These are phyloP conservation scores for Epichloe hybrida DNA, from an alignment of 2,329 filamentous ascomycete species.

Conservation along the genomic window DNA sequence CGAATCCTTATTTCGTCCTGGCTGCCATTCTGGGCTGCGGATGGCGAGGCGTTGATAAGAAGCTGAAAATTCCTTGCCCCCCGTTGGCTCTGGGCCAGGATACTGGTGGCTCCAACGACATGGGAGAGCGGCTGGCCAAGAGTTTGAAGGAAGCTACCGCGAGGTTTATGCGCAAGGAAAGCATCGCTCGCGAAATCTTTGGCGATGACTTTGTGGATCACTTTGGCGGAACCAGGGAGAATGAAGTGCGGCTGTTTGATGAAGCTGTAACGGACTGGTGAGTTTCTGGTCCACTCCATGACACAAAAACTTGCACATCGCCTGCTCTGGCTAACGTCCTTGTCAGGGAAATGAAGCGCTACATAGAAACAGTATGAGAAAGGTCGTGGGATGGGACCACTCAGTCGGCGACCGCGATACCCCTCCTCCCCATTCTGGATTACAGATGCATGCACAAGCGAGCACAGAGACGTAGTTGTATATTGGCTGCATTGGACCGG, in stretches of 20 bases:
- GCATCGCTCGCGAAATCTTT: conserved; percentile 85
- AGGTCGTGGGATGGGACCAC: background rate
- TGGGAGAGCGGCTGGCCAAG: conserved; percentile 69
- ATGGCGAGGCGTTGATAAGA: conserved; percentile 86
- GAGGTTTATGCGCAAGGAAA: conserved; percentile 62
- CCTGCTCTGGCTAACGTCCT: background rate
- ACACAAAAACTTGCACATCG: too few relatives aligned
- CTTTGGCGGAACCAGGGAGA: conserved; percentile 80
- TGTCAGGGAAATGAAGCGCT: conserved; percentile 59
- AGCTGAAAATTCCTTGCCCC: conserved; percentile 72
- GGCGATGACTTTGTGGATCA: conserved; percentile 94
- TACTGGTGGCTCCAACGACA: conserved; percentile 57
- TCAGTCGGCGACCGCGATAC: background rate
- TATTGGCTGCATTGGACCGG: too few relatives aligned
- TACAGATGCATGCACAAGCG: too few relatives aligned
- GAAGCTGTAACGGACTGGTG: conserved; percentile 96
- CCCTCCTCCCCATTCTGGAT: too few relatives aligned
- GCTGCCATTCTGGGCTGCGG: conserved; percentile 77
- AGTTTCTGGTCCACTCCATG: conserved; percentile 22
- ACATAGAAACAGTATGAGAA: conserved; percentile 20
- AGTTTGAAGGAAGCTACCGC: conserved; percentile 72
- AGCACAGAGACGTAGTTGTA: too few relatives aligned
- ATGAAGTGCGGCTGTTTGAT: conserved; percentile 84
- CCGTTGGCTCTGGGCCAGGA: conserved; percentile 78
- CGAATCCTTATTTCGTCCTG: conserved; percentile 79